phyloP scores from a whole-genome alignment of 2,329 filamentous ascomycete genomes.

The Neocatenulostroma microsporum region DNA sequence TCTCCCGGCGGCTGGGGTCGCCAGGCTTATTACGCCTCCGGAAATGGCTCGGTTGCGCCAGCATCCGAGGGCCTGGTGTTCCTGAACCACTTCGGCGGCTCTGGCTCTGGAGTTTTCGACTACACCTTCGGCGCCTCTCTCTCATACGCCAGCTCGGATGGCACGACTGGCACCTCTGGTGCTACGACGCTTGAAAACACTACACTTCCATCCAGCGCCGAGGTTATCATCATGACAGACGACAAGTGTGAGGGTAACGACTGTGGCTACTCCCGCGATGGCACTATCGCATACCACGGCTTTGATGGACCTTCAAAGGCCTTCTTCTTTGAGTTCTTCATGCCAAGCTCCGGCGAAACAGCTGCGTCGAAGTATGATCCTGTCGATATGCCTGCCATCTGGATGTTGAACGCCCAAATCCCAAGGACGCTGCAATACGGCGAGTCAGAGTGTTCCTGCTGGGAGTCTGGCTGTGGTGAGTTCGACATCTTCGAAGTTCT shows the following conservation, averaged over 20 bases:
- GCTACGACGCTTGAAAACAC: slow-evolving; percentile 45
- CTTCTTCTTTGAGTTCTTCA: slow-evolving; percentile 66
- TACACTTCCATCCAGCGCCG: slow-evolving; percentile 42
- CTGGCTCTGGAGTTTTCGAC: slow-evolving; percentile 50
- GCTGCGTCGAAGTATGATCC: slow-evolving; percentile 32
- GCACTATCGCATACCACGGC: slow-evolving; percentile 50
- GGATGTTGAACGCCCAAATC: slow-evolving; percentile 67
- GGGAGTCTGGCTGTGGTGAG: slow-evolving; percentile 63
- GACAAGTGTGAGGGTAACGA: slow-evolving; percentile 41
- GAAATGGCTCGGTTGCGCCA: slow-evolving; percentile 29
- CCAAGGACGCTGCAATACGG: slow-evolving; percentile 63
- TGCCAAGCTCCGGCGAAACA: slow-evolving; percentile 55
- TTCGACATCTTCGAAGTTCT: slow-evolving; percentile 69
- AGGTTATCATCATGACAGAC: slow-evolving; percentile 47
- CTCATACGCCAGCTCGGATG: slow-evolving; percentile 46
- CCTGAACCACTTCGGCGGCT: slow-evolving; percentile 51
- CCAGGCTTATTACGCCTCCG: slow-evolving; percentile 30
- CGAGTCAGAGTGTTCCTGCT: slow-evolving; percentile 59
- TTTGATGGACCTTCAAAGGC: slow-evolving; percentile 63
- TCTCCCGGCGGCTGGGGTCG: slow-evolving; percentile 26
- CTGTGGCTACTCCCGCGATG: slow-evolving; percentile 30
- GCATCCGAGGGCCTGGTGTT: slow-evolving; percentile 51
- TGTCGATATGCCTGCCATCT: slow-evolving; percentile 63
- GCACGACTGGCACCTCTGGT: slow-evolving; percentile 38
- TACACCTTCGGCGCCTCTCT: slow-evolving; percentile 51